Base-by-base conservation (phyloP, 2,329 filamentous ascomycete genomes). In the Trichoderma harzianum region DNA sequence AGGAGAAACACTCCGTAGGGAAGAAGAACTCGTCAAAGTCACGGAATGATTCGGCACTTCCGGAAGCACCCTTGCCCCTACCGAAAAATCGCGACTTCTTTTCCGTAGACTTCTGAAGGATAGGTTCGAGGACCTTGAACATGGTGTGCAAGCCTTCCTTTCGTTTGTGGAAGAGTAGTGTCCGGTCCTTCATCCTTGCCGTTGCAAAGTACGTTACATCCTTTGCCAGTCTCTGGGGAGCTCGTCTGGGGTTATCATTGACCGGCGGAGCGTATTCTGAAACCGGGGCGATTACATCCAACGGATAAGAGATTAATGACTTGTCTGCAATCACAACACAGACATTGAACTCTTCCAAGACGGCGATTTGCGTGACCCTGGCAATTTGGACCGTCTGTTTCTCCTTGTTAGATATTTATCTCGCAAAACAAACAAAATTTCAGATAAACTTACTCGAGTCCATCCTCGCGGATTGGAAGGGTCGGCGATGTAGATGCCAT, bases 1-100 rank as follows among this genome's bases (percentile, higher is more conserved):
- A 92, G 62, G 93, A 94, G 81, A 92, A 97, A 81, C 94, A 98
- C 79, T 99, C 97, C 3, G 93, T 92, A 0, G 96, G 96, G 76
- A 99, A 95, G 83, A 98, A 99, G 82, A 99, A 99, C 76, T 98
- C 96, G 83, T 99, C 96, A 80, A 95, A 99, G 79, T 99, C 96
- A 74, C 96, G 92, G 90, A 98, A 99, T 77, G 95, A 95, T 77
- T 99, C 96, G 0, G 95, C 98, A 72, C 89, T 90, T 24, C 94
- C 94, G 34, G 87, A 86, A 11, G 88, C 88, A 14, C 84, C 82
- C 72, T 84, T 84, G 21, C 90, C 90, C 74, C 85, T 82, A 51
- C 89, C 86, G 74, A 91, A 91, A 16, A 91, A 80, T 10, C 93
- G 90, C 5, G 90, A 88, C 77, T 91, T 93, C 84, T 93, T 95